Base-by-base conservation (phyloP, 306 rosid genomes). In the Rubus parviflorus region DNA sequence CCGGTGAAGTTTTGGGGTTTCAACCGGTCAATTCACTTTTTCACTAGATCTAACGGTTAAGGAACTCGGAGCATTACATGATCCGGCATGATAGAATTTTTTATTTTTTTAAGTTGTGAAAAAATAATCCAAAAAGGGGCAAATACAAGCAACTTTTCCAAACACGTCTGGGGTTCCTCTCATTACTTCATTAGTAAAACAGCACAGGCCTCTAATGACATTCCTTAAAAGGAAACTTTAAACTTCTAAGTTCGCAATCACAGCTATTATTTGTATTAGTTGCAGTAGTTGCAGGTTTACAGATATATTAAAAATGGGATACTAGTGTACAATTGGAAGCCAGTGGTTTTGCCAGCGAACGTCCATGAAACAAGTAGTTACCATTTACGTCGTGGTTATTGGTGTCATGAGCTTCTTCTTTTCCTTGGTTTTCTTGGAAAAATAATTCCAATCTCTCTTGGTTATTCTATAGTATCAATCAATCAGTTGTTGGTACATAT, bases 401-500 rank as follows among this genome's bases (percentile, higher is more conserved):
- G n/a, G n/a, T 0, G 45, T 14, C 43, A 5, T 30, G n/a, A 37
- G 43, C 43, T 35, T 37, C 68, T 17, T 16, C 15, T 48, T 38
- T 16, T 64, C 14, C 4, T 16, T 3, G 0, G 6, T 5, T 30
- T 64, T 37, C 3, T 8, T 63, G 45, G 65, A 38, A 12, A 8
- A 23, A 37, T 35, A 63, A 6, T 7, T 7, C 22, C 17, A 51
- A 30, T 30, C 17, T 15, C 23, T 37, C 41, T 63, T 14, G 43
- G 9, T 62, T 62, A 17, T 64, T 38, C 23, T 63, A 38, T 42
- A 49, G 75, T 46, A 73, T 80, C 75, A 90, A 48, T 11, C 53
- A 48, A 64, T 64, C 69, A 64, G 69, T 17, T 63, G 79, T 48
- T 80, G 77, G 81, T 46, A 77, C 90, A 88, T 68, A 89, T 86